Conservation (phyloP, 192 early-diverging fungal species). For the Endogone sp. region DNA sequence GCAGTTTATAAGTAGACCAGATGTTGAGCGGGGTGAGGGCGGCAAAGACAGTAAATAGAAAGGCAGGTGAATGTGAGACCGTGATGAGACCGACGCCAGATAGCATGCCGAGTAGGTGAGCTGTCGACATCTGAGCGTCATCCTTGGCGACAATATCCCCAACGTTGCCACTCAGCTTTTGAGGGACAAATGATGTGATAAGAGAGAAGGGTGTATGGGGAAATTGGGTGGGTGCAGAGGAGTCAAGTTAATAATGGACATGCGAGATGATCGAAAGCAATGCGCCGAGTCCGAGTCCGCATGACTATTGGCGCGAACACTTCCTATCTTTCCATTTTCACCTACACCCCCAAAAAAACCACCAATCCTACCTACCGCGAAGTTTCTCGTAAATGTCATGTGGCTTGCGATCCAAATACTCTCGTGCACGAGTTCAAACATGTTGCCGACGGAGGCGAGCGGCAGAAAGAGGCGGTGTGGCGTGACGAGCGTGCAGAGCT, state of each 20-base stretch:
- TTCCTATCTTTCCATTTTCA: too few species aligned
- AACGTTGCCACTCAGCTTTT: constrained; percentile 58
- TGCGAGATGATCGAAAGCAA: too few species aligned
- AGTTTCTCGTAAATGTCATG: constrained; percentile 70
- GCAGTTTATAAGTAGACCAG: constrained; percentile 40
- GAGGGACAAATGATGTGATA: too few species aligned
- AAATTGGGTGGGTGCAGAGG: background rate
- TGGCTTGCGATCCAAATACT: constrained; percentile 65
- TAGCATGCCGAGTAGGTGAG: constrained; percentile 59
- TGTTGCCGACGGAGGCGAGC: constrained; percentile 55
- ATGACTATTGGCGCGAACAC: background rate
- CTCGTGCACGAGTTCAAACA: constrained; percentile 58
- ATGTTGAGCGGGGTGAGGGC: constrained; percentile 56
- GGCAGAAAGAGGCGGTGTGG: constrained; percentile 45
- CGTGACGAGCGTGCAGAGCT: constrained; percentile 53
- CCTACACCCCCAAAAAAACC: background rate
- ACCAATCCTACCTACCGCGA: constrained; percentile 38
- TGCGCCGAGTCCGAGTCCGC: too few species aligned
- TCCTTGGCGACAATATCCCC: constrained; percentile 72
- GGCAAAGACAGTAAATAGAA: constrained; percentile 51
- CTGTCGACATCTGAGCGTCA: constrained; percentile 65
- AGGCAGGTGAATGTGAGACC: constrained; percentile 49
- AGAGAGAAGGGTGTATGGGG: background rate
- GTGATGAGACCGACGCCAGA: constrained; percentile 51
- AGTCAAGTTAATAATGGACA: too few species aligned